These are phyloP conservation scores for Pontederia paniculata DNA, from an alignment of 176 grass and related monocot genomes.

Conservation along the genomic window DNA sequence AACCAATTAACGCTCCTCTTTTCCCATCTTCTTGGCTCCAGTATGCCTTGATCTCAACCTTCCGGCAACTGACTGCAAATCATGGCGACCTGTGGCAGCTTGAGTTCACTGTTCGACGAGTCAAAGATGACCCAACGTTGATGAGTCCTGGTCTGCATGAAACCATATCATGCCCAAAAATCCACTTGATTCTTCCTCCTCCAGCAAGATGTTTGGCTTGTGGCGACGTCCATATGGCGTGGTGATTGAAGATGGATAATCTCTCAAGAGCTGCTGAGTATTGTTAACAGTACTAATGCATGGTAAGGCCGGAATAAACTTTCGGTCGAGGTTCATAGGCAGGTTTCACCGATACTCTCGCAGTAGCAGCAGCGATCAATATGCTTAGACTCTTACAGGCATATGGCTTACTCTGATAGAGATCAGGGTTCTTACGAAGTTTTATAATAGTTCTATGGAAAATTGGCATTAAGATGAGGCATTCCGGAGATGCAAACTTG, in stretches of 20 bases:
- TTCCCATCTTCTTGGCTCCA: no score
- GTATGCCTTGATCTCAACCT: no score
- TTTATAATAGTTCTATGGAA: no score
- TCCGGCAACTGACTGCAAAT: no score
- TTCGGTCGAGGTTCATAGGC: constrained; percentile 14
- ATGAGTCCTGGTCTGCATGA: constrained; percentile 67
- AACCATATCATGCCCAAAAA: constrained; percentile 39
- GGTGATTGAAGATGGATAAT: constrained; percentile 6
- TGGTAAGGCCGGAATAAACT: not conserved
- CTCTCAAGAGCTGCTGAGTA: not conserved
- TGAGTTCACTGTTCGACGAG: constrained; percentile 80
- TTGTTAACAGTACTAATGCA: constrained; percentile 2
- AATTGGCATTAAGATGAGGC: no score
- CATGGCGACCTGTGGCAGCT: constrained; percentile 57
- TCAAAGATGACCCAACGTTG: constrained; percentile 55
- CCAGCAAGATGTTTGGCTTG: constrained; percentile 88
- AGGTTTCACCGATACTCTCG: constrained; percentile 55
- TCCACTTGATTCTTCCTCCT: constrained; percentile 39
- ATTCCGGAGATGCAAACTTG: no score
- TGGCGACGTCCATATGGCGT: constrained; percentile 22
- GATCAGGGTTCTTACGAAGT: constrained; percentile 31
- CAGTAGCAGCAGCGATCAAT: constrained; percentile 46
- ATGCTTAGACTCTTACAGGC: constrained; percentile 33
- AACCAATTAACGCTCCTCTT: no score
- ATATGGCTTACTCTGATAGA: constrained; percentile 44